These are phyloP conservation scores for Ashbya aceris DNA, from an alignment of 1,139 yeast genomes.

Conservation along the genomic window DNA sequence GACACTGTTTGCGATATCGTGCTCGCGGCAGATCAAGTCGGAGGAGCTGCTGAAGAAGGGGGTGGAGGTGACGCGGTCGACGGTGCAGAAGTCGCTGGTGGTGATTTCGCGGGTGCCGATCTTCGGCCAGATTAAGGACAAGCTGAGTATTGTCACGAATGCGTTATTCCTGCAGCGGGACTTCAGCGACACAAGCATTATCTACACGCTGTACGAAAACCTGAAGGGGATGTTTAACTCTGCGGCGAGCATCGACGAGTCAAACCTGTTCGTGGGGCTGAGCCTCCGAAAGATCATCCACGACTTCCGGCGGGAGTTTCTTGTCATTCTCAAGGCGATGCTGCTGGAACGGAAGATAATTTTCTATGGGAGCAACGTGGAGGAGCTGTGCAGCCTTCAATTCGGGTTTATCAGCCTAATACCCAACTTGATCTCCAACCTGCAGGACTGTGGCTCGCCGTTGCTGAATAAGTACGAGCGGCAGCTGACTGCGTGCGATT, in stretches of 20 bases:
- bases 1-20: slow-evolving; percentile 87
- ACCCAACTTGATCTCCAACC: slow-evolving; percentile 64
- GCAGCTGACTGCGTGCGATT: slow-evolving; percentile 48
- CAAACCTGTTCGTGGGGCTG: slow-evolving; percentile 65
- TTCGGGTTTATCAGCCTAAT: slow-evolving; percentile 53
- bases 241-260: slow-evolving; percentile 40
- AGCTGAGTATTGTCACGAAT: slow-evolving; percentile 78
- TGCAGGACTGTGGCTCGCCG: slow-evolving; percentile 79
- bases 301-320: slow-evolving; percentile 50
- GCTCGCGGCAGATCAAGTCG: slow-evolving; percentile 74
- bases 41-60: slow-evolving; percentile 50
- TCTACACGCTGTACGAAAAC: slow-evolving; percentile 67
- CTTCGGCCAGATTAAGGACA: slow-evolving; percentile 80
- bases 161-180: slow-evolving; percentile 77
- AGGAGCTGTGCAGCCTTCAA: slow-evolving; percentile 68
- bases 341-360: slow-evolving; percentile 62
- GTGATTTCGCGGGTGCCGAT: slow-evolving; percentile 83
- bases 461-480: slow-evolving; percentile 48
- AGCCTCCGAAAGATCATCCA: slow-evolving; percentile 58
- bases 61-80: slow-evolving; percentile 71
- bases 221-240: slow-evolving; percentile 48
- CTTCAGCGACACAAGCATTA: slow-evolving; percentile 58
- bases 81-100: slow-evolving; percentile 86
- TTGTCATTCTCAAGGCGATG: slow-evolving; percentile 66
- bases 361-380: slow-evolving; percentile 75